Evolutionary conservation across 1,284 basidiomycete species (phyloP), one percentile per base, ranked within the genome.

Genomic region (Leccinum griseonigrum): DNA sequence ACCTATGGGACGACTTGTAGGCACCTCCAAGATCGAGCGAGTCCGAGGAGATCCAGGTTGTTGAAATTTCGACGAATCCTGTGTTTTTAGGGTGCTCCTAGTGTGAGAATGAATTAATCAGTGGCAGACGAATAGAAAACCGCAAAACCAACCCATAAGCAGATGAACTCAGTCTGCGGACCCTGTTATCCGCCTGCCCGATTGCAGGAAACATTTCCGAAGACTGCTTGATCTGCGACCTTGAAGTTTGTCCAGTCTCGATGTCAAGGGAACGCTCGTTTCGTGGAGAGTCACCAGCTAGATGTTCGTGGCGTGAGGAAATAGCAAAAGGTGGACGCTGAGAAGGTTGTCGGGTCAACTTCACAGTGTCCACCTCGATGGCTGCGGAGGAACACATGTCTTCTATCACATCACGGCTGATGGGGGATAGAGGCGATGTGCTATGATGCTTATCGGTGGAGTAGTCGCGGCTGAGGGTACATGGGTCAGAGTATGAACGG

Each of bases 401-500:
- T 22, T 72, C 61, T 16, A 67, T 67, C 55, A 50, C 58, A 8
- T 57, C 51, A 48, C 60, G 68, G 31, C 61, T 62, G 14, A 73
- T 61, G 11, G 71, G 71, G 7, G 62, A 62, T 7, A 70, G 36
- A 61, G 64, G 64, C 3, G 64, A 67, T 11, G 34, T 46, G 58
- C 28, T 22, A 43, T 16, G 50, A 16, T 29, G 36, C 4, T 61
- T 48, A 26, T 66, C 34, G 22, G 13, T 6, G 22, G 59, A 50
- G 31, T 2, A 4, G 57, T 56, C 60, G 50, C 5, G 13, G 6
- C 67, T 71, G 32, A 56, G 13, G 36, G 18, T 16, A 51, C 4
- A 18, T 69, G 14, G 67, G 51, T 16, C 2, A 38, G 7, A 29
- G 3, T 58, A 1, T 29, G 0, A n/a, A 54, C 4, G 10, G 16